Evolutionary conservation across 2,329 filamentous ascomycete genomes (phyloP).

Genomic region (Truncatella angustata): DNA sequence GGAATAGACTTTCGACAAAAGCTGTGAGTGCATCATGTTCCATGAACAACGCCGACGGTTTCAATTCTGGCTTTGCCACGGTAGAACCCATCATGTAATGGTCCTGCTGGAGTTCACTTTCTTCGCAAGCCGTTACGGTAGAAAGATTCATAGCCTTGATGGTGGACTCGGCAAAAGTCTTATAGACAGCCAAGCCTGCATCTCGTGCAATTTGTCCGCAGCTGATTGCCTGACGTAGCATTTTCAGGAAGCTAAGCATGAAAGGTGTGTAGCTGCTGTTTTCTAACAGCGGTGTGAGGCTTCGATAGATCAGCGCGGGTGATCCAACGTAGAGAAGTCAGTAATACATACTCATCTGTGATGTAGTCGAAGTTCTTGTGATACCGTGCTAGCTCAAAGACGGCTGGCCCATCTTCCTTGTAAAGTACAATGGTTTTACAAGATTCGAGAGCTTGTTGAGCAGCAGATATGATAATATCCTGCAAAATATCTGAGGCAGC

Average conservation of each 20-base stretch:
- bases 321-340: not conserved
- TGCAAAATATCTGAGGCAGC: not conserved
- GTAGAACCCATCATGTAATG: not conserved
- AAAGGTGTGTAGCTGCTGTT: not conserved
- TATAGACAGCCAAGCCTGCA: not conserved
- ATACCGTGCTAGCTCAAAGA: not conserved
- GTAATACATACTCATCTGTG: not conserved
- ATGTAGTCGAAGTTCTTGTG: not conserved
- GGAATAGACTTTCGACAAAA: not conserved
- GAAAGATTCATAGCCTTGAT: not conserved
- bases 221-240: not conserved
- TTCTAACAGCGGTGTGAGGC: not conserved
- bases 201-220: not conserved
- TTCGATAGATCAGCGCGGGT: not conserved
- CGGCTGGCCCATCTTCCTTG: not conserved
- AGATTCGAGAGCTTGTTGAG: not conserved
- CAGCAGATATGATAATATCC: not conserved
- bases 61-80: not conserved
- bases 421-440: not conserved
- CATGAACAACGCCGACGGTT: too few relatives aligned
- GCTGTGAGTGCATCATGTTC: not conserved
- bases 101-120: not conserved
- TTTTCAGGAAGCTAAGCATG: not conserved
- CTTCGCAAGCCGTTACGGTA: not conserved
- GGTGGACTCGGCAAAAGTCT: not conserved